Evolutionary conservation across 768 basidiomycete genomes (phyloP).

Genomic region (Pholiota molesta): DNA sequence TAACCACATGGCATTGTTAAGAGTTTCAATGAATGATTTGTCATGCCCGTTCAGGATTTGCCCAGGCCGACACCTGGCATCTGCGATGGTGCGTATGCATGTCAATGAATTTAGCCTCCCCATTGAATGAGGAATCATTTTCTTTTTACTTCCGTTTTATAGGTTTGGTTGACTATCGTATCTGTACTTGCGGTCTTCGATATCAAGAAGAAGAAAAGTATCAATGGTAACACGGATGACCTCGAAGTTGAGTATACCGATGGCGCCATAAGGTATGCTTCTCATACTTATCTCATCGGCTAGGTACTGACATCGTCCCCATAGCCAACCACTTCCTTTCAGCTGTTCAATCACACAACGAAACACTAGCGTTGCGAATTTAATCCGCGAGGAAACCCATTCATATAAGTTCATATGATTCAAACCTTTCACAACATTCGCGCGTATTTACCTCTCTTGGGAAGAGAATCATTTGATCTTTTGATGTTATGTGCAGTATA

Average conservation of each 20-base stretch:
- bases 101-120: neutral
- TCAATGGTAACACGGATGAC: constrained; percentile 13
- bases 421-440: too few species aligned
- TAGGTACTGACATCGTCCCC: neutral
- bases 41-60: constrained; percentile 17
- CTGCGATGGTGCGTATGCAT: constrained; percentile 15
- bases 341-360: constrained; percentile 26
- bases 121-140: too few species aligned
- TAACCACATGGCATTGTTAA: neutral
- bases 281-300: neutral
- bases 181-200: constrained; percentile 21
- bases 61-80: constrained; percentile 23
- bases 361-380: constrained; percentile 8
- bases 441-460: too few species aligned
- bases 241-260: constrained; percentile 16
- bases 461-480: neutral
- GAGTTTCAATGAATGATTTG: neutral
- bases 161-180: constrained; percentile 22
- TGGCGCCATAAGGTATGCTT: constrained; percentile 12
- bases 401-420: neutral
- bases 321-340: constrained; percentile 27
- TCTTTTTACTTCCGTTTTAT: neutral
- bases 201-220: constrained; percentile 14
- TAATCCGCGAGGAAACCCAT: neutral
- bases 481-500: neutral